Evolutionary conservation across 73 alveolate species (phyloP).

Genomic region (Durusdinium trenchii): DNA sequence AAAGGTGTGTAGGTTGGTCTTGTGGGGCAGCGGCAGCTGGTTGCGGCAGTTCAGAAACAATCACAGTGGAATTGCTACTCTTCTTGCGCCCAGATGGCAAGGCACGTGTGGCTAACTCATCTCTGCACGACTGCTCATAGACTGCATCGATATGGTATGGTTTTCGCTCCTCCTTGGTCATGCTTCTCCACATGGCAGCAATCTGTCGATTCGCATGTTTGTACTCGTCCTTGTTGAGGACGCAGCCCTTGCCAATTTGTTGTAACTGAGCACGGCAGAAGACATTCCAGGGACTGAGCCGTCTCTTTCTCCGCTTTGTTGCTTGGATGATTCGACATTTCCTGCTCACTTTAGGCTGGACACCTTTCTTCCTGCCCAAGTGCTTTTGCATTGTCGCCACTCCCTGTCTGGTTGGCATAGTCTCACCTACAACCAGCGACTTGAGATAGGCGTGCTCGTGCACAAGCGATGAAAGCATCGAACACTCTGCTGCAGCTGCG

Average conservation of each 20-base stretch:
- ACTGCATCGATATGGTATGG: neutral
- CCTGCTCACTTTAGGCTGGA: neutral
- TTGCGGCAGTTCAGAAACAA: neutral
- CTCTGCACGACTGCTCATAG: constrained; percentile 1
- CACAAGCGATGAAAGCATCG: neutral
- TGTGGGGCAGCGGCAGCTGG: neutral
- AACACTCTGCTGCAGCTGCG: neutral
- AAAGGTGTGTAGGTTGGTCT: neutral
- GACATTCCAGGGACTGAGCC: neutral
- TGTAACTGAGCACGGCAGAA: neutral
- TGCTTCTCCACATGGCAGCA: neutral
- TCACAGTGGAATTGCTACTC: no score
- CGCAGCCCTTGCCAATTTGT: neutral
- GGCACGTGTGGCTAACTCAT: neutral
- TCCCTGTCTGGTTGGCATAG: neutral
- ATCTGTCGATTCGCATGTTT: neutral
- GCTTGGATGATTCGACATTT: neutral
- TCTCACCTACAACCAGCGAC: neutral
- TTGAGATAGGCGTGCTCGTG: neutral
- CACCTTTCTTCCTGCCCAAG: neutral
- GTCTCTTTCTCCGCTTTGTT: neutral
- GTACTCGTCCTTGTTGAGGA: neutral
- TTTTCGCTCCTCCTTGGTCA: neutral
- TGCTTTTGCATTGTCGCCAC: neutral
- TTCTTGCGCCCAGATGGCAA: neutral